Conservation (phyloP, 192 early-diverging fungal genomes). For the Rhizophlyctis rosea region DNA sequence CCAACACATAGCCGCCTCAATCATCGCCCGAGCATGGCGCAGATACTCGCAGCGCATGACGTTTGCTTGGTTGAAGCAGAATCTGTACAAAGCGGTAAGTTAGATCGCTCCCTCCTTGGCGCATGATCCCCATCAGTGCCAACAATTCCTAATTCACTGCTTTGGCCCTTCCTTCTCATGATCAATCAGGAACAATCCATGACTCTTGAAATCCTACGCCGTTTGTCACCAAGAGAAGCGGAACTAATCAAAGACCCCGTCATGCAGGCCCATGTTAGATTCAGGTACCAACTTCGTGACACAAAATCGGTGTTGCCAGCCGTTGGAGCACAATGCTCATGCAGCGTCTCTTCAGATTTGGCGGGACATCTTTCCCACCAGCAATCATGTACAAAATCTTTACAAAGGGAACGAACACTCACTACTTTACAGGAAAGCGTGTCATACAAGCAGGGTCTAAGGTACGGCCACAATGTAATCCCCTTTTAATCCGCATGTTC, state of each 20-base stretch:
- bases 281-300: conserved; percentile 28
- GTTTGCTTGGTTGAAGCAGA: conserved; percentile 36
- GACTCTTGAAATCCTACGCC: conserved; percentile 39
- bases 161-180: background rate
- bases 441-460: conserved; percentile 40
- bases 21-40: conserved; percentile 34
- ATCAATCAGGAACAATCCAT: conserved; percentile 44
- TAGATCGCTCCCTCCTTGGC: no score
- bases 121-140: background rate
- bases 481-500: background rate
- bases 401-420: conserved; percentile 46
- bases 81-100: conserved; percentile 37
- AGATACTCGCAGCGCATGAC: conserved; percentile 26
- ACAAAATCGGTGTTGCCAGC: no score
- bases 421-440: conserved; percentile 47
- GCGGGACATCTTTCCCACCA: conserved; percentile 44
- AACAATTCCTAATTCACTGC: background rate
- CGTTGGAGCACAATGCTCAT: no score
- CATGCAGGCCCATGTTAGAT: conserved; percentile 40
- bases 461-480: conserved; percentile 16
- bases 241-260: conserved; percentile 44
- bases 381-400: conserved; percentile 49
- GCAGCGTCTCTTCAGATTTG: conserved; percentile 29
- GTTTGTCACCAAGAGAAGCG: conserved; percentile 47
- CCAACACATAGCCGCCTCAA: conserved; percentile 22